These are phyloP conservation scores for Rubroshorea leprosula DNA, from an alignment of 345 rosid genomes.

Conservation along the genomic window DNA sequence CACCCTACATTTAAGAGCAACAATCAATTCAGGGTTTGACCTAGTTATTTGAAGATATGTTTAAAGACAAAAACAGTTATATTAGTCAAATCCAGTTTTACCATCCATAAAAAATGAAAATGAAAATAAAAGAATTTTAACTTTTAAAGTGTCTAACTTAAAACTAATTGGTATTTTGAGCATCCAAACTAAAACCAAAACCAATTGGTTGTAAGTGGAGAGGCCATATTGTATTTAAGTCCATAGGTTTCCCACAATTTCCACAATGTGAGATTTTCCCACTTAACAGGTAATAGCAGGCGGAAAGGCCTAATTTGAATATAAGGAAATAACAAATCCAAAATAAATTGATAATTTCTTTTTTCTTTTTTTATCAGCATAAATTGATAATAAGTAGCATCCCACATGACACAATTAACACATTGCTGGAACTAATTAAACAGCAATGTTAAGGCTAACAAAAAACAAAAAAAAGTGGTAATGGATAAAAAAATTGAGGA, in stretches of 20 bases:
- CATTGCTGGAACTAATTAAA: background rate
- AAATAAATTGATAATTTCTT: background rate
- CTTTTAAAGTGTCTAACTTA: background rate
- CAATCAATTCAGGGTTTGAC: background rate
- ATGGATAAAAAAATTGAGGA: no score
- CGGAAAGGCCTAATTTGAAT: background rate
- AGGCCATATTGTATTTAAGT: no score
- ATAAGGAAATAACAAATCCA: background rate
- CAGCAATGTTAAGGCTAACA: background rate
- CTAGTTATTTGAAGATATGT: background rate
- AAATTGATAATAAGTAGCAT: background rate
- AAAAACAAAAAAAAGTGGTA: no score
- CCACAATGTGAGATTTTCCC: no score
- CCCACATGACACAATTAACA: background rate
- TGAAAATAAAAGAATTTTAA: background rate
- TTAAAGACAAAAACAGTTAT: background rate
- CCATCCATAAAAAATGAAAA: background rate
- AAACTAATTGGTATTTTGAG: no score
- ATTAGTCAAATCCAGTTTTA: background rate
- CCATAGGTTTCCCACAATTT: no score
- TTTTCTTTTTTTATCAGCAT: no score
- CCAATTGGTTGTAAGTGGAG: no score
- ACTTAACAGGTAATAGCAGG: background rate
- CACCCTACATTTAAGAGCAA: slow-evolving; percentile 48
- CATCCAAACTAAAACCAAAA: no score